A percentile compares a stretch with the other conserved stretches of the same genome.
Conservation (phyloP, 208 protist species). For the Hexamita inflata region DNA sequence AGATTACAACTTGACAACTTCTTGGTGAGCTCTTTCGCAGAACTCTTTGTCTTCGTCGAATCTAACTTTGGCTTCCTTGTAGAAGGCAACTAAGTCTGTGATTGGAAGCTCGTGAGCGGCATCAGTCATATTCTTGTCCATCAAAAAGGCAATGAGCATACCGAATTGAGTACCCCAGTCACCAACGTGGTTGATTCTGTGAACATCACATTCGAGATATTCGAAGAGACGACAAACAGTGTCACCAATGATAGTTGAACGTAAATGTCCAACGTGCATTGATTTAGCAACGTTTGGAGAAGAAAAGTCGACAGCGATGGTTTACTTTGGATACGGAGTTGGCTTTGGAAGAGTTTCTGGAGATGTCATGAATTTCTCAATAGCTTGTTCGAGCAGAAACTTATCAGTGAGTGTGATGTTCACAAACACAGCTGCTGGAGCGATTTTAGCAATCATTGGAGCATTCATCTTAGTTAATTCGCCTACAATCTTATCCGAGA, state of each 20-base stretch:
- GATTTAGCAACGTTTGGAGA: conserved; percentile 93
- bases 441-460: neutral
- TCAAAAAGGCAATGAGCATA: conserved; percentile 85
- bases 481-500: neutral
- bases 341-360: neutral
- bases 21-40: conserved; percentile 62
- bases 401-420: neutral
- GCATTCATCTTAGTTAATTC: neutral
- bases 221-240: conserved; percentile 55
- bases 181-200: conserved; percentile 86
- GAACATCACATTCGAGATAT: conserved; percentile 71
- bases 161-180: conserved; percentile 95
- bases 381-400: neutral
- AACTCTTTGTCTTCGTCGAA: conserved; percentile 76
- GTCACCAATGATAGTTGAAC: conserved; percentile 93
- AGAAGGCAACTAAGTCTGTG: conserved; percentile 72
- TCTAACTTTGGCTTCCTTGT: conserved; percentile 71
- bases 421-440: too few relatives aligned
- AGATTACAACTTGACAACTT: conserved; percentile 69
- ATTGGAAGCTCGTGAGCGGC: conserved; percentile 63
- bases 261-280: conserved; percentile 91
- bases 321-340: neutral
- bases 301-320: conserved; percentile 81
- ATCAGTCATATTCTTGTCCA: conserved; percentile 52
- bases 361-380: neutral